A percentile compares a stretch with the other conserved stretches of the same genome.
These are phyloP conservation scores for Candida gorgasii DNA, from an alignment of 805 yeast species.

Conservation along the genomic window DNA sequence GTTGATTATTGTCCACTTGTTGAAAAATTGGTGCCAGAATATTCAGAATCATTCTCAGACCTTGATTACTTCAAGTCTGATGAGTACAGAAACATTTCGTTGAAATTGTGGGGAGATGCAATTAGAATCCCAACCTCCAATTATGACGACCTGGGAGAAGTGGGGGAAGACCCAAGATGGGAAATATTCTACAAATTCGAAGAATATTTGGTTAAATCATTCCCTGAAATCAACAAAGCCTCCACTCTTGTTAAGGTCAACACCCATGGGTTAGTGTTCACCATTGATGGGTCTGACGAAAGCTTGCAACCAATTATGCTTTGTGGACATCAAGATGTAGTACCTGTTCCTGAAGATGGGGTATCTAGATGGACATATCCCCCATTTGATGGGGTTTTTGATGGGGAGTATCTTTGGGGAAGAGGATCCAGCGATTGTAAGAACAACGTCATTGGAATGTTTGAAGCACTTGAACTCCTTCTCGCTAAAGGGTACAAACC, in stretches of 20 bases:
- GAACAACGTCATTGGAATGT: conserved; percentile 60
- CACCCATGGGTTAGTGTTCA: conserved; percentile 60
- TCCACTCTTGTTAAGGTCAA: conserved; percentile 58
- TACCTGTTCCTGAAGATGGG: conserved; percentile 67
- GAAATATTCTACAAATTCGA: conserved; percentile 46
- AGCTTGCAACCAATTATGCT: conserved; percentile 67
- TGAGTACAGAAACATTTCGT: conserved; percentile 11
- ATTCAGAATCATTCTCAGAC: not conserved
- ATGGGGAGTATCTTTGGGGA: conserved; percentile 69
- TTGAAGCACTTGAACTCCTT: conserved; percentile 66
- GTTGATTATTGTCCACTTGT: conserved; percentile 9
- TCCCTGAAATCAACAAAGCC: conserved; percentile 52
- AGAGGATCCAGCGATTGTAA: conserved; percentile 81
- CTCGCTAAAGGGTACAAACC: conserved; percentile 55
- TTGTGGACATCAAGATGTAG: conserved; percentile 80
- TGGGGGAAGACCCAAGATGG: conserved; percentile 31
- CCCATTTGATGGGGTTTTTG: conserved; percentile 62
- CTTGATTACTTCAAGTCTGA: conserved; percentile 10
- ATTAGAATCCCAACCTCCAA: conserved; percentile 13
- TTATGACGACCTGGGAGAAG: conserved; percentile 14
- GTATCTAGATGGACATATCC: conserved; percentile 60
- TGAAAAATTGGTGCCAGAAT: conserved; percentile 8
- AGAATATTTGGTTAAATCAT: conserved; percentile 49
- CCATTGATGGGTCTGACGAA: conserved; percentile 54
- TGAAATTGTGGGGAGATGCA: conserved; percentile 11